A percentile compares a stretch with the other conserved stretches of the same genome.
Evolutionary conservation across 805 yeast genomes (phyloP).

Genomic region (Starmera quercuum): DNA sequence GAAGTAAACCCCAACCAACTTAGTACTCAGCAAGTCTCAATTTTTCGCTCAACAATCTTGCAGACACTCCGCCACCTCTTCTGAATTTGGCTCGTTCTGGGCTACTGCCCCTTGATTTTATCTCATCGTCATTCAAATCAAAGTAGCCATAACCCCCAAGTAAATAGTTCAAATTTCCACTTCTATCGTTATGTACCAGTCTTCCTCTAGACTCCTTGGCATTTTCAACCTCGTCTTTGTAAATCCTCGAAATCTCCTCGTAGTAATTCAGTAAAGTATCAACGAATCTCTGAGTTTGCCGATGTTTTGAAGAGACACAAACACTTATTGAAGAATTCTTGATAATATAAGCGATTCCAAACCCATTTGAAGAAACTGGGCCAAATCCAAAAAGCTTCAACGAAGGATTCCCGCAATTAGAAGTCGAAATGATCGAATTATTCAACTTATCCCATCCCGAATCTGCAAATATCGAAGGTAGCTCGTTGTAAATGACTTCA

Average conservation of each 20-base stretch:
- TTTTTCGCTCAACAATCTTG: constrained; percentile 20
- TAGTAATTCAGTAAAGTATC: constrained; percentile 60
- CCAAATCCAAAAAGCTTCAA: constrained; percentile 85
- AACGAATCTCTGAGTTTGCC: constrained; percentile 76
- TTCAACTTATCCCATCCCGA: constrained; percentile 83
- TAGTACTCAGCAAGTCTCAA: constrained; percentile 21
- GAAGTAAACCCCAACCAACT: background rate
- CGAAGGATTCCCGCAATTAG: constrained; percentile 91
- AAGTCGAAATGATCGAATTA: constrained; percentile 72
- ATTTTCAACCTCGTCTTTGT: constrained; percentile 21
- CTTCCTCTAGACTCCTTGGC: constrained; percentile 18
- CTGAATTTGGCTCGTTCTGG: constrained; percentile 15
- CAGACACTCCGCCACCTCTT: constrained; percentile 14
- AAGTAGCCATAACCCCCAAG: constrained; percentile 87
- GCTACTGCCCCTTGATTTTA: constrained; percentile 35
- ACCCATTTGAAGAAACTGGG: constrained; percentile 84
- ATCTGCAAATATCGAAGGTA: constrained; percentile 78
- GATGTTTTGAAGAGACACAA: constrained; percentile 79
- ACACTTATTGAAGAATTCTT: constrained; percentile 72
- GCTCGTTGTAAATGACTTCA: constrained; percentile 17
- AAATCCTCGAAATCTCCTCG: constrained; percentile 48
- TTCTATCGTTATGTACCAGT: constrained; percentile 16
- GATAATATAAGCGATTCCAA: constrained; percentile 88
- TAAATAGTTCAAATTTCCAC: constrained; percentile 30
- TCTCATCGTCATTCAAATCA: constrained; percentile 57